Percentiles rank a stretch among this genome's conserved stretches.
phyloP scores from a whole-genome alignment of 1,284 basidiomycete species.

The Marasmius fiardii region DNA sequence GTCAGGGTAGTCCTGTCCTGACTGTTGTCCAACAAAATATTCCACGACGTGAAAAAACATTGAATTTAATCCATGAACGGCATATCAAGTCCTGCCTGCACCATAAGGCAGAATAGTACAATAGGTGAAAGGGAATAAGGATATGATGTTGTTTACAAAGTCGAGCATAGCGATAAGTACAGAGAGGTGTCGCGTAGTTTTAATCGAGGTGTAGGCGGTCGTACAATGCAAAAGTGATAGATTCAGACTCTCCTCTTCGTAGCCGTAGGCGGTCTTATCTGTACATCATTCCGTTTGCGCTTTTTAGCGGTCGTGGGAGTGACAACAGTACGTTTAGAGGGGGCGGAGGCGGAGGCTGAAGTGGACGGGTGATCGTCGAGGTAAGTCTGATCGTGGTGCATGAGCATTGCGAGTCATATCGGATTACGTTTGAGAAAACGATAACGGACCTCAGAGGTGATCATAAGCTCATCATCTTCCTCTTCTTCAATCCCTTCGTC shows the following conservation, averaged over 20 bases:
- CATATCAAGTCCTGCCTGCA: no score
- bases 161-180: background rate
- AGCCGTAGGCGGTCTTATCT: background rate
- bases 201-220: background rate
- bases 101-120: no score
- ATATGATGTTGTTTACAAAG: no score
- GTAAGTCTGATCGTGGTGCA: background rate
- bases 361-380: background rate
- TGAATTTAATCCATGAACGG: no score
- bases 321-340: background rate
- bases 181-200: background rate
- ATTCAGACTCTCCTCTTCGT: background rate
- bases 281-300: background rate
- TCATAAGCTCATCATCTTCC: conserved; percentile 55
- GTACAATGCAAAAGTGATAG: background rate
- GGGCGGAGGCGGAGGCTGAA: background rate
- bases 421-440: background rate
- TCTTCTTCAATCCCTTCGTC: conserved; percentile 29
- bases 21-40: no score
- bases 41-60: no score
- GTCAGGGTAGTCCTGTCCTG: no score
- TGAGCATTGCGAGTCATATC: background rate
- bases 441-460: conserved; percentile 20
- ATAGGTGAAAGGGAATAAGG: no score
- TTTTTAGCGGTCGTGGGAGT: background rate